These are phyloP conservation scores for Salvia hispanica DNA, from an alignment of 257 asterid species.

Conservation along the genomic window DNA sequence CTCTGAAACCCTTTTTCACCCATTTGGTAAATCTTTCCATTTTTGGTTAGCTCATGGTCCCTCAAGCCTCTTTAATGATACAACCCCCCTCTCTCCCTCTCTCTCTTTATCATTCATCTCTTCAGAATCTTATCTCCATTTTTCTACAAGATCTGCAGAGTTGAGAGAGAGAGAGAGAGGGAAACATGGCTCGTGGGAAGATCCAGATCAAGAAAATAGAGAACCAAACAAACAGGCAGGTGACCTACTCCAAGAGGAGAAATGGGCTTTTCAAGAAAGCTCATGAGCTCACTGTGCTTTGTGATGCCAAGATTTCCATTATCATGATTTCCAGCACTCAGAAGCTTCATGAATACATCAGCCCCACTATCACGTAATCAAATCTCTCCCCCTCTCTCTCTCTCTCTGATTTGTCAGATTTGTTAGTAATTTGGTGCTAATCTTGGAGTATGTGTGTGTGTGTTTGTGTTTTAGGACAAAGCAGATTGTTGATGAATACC, in stretches of 20 bases:
- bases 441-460: background rate
- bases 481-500: slow-evolving; percentile 78
- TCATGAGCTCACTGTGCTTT: slow-evolving; percentile 85
- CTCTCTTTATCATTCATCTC: background rate
- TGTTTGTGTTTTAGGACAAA: slow-evolving; percentile 52
- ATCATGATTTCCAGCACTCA: slow-evolving; percentile 79
- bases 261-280: slow-evolving; percentile 97
- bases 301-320: slow-evolving; percentile 90
- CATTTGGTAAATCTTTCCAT: slow-evolving; percentile 57
- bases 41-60: slow-evolving; percentile 42
- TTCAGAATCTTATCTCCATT: slow-evolving; percentile 31
- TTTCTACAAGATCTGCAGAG: background rate
- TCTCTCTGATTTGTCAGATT: too few relatives aligned
- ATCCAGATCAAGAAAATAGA: slow-evolving; percentile 97
- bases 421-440: background rate
- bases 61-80: slow-evolving; percentile 32
- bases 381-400: background rate
- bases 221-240: slow-evolving; percentile 96
- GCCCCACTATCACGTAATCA: slow-evolving; percentile 61
- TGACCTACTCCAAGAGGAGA: slow-evolving; percentile 95
- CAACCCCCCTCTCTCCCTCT: slow-evolving; percentile 2
- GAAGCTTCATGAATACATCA: slow-evolving; percentile 92
- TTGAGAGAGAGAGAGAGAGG: slow-evolving; percentile 16
- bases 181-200: slow-evolving; percentile 89
- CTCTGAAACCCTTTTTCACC: slow-evolving; percentile 59